These are phyloP conservation scores for Teratosphaeria destructans DNA, from an alignment of 2,329 filamentous ascomycete genomes.

Conservation along the genomic window DNA sequence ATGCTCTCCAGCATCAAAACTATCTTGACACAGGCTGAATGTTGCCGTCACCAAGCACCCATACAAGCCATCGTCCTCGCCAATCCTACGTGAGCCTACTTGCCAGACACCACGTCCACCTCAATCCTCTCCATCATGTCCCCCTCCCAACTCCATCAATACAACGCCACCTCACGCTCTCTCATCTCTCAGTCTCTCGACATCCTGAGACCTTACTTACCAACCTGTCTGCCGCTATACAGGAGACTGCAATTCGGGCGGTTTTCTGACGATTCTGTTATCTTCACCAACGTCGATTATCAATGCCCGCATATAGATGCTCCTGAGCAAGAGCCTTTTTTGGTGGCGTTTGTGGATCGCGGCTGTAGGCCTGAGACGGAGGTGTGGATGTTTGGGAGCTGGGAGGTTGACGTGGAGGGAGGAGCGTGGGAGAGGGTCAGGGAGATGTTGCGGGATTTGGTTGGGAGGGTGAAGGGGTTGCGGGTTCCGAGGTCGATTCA, in stretches of 20 bases:
- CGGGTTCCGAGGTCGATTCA: constrained; percentile 6
- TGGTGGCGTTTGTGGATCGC: constrained; percentile 53
- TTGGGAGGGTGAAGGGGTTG: constrained; percentile 6
- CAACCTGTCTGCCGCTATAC: constrained; percentile 49
- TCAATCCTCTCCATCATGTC: not conserved
- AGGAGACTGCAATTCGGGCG: constrained; percentile 52
- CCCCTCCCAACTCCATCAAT: not conserved
- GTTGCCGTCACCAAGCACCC: no score
- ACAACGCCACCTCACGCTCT: not conserved
- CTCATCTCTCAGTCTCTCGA: constrained; percentile 18
- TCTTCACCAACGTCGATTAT: constrained; percentile 27
- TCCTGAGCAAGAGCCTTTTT: constrained; percentile 15
- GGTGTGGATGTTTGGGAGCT: constrained; percentile 47
- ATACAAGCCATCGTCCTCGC: not conserved
- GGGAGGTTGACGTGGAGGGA: constrained; percentile 12
- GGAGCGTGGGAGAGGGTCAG: not conserved
- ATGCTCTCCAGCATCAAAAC: not conserved
- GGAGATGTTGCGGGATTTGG: constrained; percentile 8
- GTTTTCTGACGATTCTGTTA: constrained; percentile 31
- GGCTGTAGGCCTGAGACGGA: constrained; percentile 53
- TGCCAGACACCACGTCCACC: not conserved
- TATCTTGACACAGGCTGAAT: not conserved
- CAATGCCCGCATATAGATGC: no score
- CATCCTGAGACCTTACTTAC: constrained; percentile 43
- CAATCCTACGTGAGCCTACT: not conserved